Percentiles rank a stretch among this genome's conserved stretches.
These are phyloP conservation scores for Trichosanthes truncata DNA, from an alignment of 306 rosid genomes.

Conservation along the genomic window DNA sequence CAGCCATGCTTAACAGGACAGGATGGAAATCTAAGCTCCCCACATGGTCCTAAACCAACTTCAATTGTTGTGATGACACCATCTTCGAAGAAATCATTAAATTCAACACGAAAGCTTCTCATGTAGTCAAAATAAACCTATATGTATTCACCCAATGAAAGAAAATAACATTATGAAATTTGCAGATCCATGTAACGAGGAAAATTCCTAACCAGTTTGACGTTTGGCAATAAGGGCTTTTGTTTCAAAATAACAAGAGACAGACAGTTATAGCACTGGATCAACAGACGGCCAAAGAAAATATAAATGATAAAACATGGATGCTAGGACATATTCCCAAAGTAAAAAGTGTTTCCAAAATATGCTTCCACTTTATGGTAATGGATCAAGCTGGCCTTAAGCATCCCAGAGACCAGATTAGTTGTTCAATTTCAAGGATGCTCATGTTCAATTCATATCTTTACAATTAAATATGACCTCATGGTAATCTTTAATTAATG, in stretches of 20 bases:
- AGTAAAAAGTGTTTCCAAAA: neutral
- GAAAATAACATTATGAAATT: neutral
- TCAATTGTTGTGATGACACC: slow-evolving; percentile 72
- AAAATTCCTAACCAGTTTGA: neutral
- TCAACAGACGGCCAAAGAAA: slow-evolving; percentile 1
- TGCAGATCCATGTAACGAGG: neutral
- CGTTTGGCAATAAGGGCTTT: neutral
- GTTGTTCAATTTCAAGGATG: neutral
- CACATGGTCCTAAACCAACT: slow-evolving; percentile 96
- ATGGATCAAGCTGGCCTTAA: neutral
- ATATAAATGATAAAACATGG: neutral
- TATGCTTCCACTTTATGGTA: neutral
- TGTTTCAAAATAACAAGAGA: neutral
- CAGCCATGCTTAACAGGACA: slow-evolving; percentile 97
- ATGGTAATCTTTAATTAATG: neutral
- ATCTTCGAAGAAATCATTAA: slow-evolving; percentile 70
- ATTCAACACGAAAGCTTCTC: slow-evolving; percentile 96
- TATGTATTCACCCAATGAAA: slow-evolving; percentile 17
- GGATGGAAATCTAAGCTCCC: slow-evolving; percentile 90
- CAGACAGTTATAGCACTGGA: neutral
- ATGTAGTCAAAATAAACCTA: slow-evolving; percentile 95
- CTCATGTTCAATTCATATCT: neutral
- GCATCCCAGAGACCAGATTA: neutral
- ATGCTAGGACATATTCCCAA: neutral
- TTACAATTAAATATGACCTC: neutral